These are phyloP conservation scores for Penicillium steckii DNA, from an alignment of 495 filamentous ascomycete species.

Conservation along the genomic window DNA sequence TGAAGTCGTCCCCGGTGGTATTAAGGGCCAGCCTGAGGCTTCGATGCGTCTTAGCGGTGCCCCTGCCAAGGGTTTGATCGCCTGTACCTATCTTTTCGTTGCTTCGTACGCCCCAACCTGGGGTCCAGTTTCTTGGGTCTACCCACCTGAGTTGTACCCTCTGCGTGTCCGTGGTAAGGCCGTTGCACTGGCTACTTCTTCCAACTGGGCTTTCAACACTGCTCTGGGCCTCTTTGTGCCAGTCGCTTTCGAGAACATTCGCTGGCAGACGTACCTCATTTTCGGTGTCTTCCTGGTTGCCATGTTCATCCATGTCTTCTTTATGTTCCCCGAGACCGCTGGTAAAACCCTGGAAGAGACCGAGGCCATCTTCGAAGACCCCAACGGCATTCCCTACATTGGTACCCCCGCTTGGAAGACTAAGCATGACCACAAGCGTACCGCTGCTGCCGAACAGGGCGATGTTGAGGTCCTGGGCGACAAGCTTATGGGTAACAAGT, in stretches of 20 bases:
- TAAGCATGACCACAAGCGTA: constrained; percentile 23
- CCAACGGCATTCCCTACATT: constrained; percentile 58
- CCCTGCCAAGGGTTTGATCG: constrained; percentile 55
- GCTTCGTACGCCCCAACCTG: constrained; percentile 55
- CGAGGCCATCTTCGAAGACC: constrained; percentile 66
- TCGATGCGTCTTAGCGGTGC: constrained; percentile 38
- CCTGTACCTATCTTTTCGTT: constrained; percentile 67
- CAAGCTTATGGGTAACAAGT: constrained; percentile 20
- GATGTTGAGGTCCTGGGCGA: constrained; percentile 27
- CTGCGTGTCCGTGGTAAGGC: constrained; percentile 61
- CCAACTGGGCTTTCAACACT: constrained; percentile 79
- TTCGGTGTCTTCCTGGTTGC: constrained; percentile 71
- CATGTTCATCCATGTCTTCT: constrained; percentile 72
- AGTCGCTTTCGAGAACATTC: constrained; percentile 65
- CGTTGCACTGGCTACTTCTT: constrained; percentile 64
- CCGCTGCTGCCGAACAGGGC: constrained; percentile 20
- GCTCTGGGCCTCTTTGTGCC: constrained; percentile 75
- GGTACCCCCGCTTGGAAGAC: constrained; percentile 72
- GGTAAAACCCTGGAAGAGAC: constrained; percentile 81
- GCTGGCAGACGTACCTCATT: constrained; percentile 71
- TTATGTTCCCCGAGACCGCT: constrained; percentile 77
- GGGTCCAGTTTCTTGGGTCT: constrained; percentile 65
- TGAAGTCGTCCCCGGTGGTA: constrained; percentile 49
- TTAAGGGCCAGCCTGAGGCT: constrained; percentile 30
- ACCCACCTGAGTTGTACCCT: constrained; percentile 67